Evolutionary conservation across 2,329 filamentous ascomycete genomes (phyloP).

Genomic region (Curvularia hawaiiensis): DNA sequence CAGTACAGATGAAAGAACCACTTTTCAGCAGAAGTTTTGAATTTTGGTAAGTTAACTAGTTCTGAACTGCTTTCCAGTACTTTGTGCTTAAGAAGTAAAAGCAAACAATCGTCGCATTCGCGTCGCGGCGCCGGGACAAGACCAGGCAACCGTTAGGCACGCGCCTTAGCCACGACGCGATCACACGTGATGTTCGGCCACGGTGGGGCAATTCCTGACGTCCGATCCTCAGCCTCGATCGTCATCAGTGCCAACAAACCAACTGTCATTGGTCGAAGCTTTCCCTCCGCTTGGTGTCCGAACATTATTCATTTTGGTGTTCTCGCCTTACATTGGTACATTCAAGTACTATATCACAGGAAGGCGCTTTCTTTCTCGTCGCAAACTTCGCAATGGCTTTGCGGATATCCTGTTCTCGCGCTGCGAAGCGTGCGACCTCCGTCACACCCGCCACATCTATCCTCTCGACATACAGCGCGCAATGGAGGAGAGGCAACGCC

Average conservation of each 20-base stretch:
- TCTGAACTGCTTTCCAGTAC: not conserved
- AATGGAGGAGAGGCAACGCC: slow-evolving; percentile 46
- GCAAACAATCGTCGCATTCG: not conserved
- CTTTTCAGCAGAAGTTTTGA: not conserved
- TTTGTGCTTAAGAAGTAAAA: too few species aligned
- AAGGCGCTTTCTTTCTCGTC: slow-evolving; percentile 11
- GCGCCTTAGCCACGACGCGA: slow-evolving; percentile 29
- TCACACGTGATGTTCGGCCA: slow-evolving; percentile 22
- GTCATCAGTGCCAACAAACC: slow-evolving; percentile 26
- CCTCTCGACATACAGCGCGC: slow-evolving; percentile 38
- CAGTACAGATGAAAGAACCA: not conserved
- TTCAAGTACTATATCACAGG: not conserved
- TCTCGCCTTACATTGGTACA: slow-evolving; percentile 25
- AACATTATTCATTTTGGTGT: slow-evolving; percentile 29
- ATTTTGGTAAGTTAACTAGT: not conserved
- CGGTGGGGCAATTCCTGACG: slow-evolving; percentile 9
- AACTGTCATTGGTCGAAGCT: slow-evolving; percentile 34
- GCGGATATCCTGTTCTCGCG: slow-evolving; percentile 40
- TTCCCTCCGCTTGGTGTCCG: slow-evolving; percentile 21
- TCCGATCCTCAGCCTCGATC: slow-evolving; percentile 33
- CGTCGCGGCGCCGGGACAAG: slow-evolving; percentile 6
- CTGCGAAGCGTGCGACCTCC: slow-evolving; percentile 40
- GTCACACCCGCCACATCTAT: slow-evolving; percentile 35
- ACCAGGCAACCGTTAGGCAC: slow-evolving; percentile 30
- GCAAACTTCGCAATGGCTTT: slow-evolving; percentile 48